These are phyloP conservation scores for Boletus reticulatus DNA, from an alignment of 768 basidiomycete species.

Conservation along the genomic window DNA sequence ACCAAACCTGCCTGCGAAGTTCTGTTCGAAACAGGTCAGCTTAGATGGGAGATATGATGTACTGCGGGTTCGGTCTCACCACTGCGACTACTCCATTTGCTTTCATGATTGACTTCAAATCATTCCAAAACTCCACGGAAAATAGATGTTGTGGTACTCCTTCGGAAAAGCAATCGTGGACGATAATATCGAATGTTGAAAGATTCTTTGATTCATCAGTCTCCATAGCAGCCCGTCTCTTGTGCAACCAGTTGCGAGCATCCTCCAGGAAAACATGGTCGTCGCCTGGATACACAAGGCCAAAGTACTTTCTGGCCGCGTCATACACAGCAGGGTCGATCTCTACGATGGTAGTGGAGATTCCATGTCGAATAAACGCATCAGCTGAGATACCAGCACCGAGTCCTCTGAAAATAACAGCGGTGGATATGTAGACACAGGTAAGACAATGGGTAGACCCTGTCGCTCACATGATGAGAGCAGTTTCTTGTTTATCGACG, in stretches of 20 bases:
- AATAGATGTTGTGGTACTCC: constrained; percentile 88
- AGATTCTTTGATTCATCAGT: constrained; percentile 14
- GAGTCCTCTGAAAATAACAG: constrained; percentile 60
- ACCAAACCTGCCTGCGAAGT: constrained; percentile 73
- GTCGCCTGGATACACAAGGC: constrained; percentile 61
- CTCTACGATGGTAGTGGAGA: constrained; percentile 84
- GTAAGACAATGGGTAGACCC: constrained; percentile 1
- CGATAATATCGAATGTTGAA: constrained; percentile 58
- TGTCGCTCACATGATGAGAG: constrained; percentile 64
- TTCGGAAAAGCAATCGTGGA: constrained; percentile 95
- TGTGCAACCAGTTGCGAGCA: constrained; percentile 65
- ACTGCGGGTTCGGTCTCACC: constrained; percentile 43
- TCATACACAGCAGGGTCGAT: constrained; percentile 90
- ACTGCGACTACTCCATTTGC: constrained; percentile 77
- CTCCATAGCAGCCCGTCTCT: constrained; percentile 34
- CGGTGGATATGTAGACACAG: constrained; percentile 1
- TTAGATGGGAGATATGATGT: background rate
- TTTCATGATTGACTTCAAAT: constrained; percentile 60
- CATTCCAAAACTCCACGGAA: constrained; percentile 80
- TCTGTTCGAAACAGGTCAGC: constrained; percentile 43
- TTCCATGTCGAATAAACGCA: constrained; percentile 64
- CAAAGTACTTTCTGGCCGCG: constrained; percentile 78
- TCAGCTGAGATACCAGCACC: constrained; percentile 82
- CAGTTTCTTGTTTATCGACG: constrained; percentile 44
- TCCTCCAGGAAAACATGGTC: constrained; percentile 72